phyloP scores from a whole-genome alignment of 2,329 filamentous ascomycete genomes.

The Botrytis fabae region DNA sequence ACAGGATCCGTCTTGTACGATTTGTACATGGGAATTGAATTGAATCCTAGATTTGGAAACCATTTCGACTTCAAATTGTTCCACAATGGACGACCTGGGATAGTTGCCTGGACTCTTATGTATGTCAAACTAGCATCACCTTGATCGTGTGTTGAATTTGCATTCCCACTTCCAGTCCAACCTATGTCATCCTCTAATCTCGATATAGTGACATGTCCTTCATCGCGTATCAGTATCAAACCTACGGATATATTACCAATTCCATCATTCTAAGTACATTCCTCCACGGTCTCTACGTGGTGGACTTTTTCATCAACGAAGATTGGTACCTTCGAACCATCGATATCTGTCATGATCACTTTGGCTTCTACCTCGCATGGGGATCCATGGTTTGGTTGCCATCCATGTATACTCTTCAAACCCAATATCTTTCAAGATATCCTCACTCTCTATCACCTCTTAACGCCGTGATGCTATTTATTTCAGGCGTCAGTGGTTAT shows the following conservation, averaged over 20 bases:
- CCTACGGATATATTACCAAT: slow-evolving; percentile 44
- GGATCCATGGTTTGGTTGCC: slow-evolving; percentile 50
- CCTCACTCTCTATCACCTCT: slow-evolving; percentile 41
- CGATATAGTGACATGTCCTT: slow-evolving; percentile 44
- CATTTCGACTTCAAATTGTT: slow-evolving; percentile 51
- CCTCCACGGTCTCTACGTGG: slow-evolving; percentile 48
- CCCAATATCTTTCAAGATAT: slow-evolving; percentile 49
- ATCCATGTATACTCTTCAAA: slow-evolving; percentile 49
- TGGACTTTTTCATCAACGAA: slow-evolving; percentile 53
- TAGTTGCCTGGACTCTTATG: slow-evolving; percentile 51
- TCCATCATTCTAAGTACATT: slow-evolving; percentile 47
- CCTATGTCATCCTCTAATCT: slow-evolving; percentile 6
- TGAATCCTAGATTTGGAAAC: slow-evolving; percentile 47
- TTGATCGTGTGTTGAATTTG: slow-evolving; percentile 12
- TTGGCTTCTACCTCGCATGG: slow-evolving; percentile 47
- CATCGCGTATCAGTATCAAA: slow-evolving; percentile 46
- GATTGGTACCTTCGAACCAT: slow-evolving; percentile 50
- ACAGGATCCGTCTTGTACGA: slow-evolving; percentile 46
- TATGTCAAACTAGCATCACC: slow-evolving; percentile 32
- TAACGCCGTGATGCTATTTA: slow-evolving; percentile 37
- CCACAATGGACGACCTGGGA: slow-evolving; percentile 50
- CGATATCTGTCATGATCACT: slow-evolving; percentile 47
- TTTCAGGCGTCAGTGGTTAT: slow-evolving; percentile 45
- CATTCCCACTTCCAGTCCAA: neutral
- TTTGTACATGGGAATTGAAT: slow-evolving; percentile 49